Base-by-base conservation (phyloP, 1,284 basidiomycete species). In the Vanrija humicola region DNA sequence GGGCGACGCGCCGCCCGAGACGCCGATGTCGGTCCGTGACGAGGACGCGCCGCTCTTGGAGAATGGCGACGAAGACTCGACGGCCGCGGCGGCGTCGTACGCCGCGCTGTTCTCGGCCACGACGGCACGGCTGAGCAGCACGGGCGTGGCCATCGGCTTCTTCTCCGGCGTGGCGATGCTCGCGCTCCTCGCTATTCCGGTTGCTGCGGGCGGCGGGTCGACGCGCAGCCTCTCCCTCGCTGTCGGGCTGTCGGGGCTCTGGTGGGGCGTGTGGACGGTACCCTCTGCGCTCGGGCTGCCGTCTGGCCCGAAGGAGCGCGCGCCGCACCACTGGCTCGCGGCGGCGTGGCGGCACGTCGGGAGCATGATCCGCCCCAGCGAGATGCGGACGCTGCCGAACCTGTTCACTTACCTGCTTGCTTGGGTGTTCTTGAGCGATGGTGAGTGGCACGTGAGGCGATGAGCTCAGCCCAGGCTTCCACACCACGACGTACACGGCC, bases 401-500 rank as follows among this genome's bases (percentile, higher is more conserved):
- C 89, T 91, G 0, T 96, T 93, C 78, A 81, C 82, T 56, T 94
- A 90, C 66, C 84, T 95, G 40, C 81, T 86, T 5, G 89, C 92
- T 0, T 95, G 92, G 90, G 91, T 95, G 69, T 81, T 95, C 14
- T 82, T 96, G 28, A 90, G 88, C 0, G 91, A 95, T 68, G 89
- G 89, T 89, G 50, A 49, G 82, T 57, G 28, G 7, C 7, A 10
- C 10, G 28, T 28, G 28, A 28, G 28, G 28, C 10, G 6, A 28
- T 8, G 28, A 28, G 38, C 45, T 56, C 45, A 52, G 40, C 40
- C 14, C 48, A 73, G 72, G 72, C 23, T 74, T 77, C 61, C 74
- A 75, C 56, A 76, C 74, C 0, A 73, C 69, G 1, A 75, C 70
- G 0, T 73, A 73, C 52, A 64, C 68, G 2, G 69, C 74, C 1